These are phyloP conservation scores for Suhomyces bribrorum DNA, from an alignment of 1,139 yeast genomes.

Conservation along the genomic window DNA sequence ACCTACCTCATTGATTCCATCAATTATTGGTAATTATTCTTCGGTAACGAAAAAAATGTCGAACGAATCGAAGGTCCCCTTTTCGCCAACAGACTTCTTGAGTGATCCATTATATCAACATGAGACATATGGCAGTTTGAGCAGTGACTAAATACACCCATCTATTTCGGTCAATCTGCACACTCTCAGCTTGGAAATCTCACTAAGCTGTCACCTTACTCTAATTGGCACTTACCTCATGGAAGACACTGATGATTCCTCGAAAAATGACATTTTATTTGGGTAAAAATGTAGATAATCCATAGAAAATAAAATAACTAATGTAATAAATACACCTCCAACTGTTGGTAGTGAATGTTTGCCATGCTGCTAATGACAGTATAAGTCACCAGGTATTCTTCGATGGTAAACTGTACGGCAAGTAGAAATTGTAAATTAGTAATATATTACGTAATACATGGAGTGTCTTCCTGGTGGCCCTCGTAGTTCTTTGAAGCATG, in stretches of 20 bases:
- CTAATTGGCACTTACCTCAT: too few relatives aligned
- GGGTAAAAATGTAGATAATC: neutral
- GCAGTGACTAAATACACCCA: neutral
- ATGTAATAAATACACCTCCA: too few relatives aligned
- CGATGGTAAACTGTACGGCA: too few relatives aligned
- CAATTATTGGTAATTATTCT: slow-evolving; percentile 44
- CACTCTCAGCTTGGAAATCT: too few relatives aligned
- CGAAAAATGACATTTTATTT: too few relatives aligned
- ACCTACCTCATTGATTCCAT: slow-evolving; percentile 43
- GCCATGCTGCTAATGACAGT: too few relatives aligned
- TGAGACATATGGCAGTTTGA: neutral
- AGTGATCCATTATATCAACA: slow-evolving; percentile 27
- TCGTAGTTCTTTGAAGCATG: neutral
- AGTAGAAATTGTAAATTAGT: neutral
- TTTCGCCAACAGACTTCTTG: slow-evolving; percentile 46
- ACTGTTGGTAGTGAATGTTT: too few relatives aligned
- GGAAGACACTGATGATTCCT: too few relatives aligned
- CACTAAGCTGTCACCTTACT: too few relatives aligned
- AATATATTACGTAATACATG: neutral
- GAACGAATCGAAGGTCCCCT: slow-evolving; percentile 40
- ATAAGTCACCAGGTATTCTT: too few relatives aligned
- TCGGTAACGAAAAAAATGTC: slow-evolving; percentile 40
- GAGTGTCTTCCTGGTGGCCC: neutral
- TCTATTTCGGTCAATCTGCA: too few relatives aligned
- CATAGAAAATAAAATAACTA: neutral